Conservation (phyloP, 108 stramenopile species). For the Nitzschia sp. region DNA sequence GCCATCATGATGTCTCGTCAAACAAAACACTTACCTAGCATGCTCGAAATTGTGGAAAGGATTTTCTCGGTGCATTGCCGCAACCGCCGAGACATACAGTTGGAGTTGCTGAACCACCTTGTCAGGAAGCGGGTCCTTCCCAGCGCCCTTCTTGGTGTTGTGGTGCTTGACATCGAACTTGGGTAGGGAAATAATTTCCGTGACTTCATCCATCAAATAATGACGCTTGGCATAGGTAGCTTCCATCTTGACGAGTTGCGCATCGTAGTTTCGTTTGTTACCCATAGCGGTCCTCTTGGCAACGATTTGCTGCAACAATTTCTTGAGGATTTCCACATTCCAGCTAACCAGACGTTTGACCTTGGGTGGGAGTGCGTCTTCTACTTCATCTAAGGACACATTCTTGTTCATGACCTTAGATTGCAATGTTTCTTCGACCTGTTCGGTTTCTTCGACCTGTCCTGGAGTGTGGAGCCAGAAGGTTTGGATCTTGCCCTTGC, state of each 20-base stretch:
- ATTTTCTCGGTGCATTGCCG: constrained; percentile 44
- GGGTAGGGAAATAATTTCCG: constrained; percentile 32
- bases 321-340: constrained; percentile 38
- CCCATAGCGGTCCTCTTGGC: constrained; percentile 1
- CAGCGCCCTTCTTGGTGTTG: constrained; percentile 2
- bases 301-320: constrained; percentile 22
- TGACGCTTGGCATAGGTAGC: not conserved
- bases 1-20: too few species aligned
- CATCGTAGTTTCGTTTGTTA: not conserved
- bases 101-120: constrained; percentile 28
- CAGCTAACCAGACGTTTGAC: constrained; percentile 28
- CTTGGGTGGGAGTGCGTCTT: constrained; percentile 10
- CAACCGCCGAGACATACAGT: constrained; percentile 34
- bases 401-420: not conserved
- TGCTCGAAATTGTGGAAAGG: constrained; percentile 59
- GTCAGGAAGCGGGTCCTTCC: constrained; percentile 2
- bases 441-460: not conserved
- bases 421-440: not conserved
- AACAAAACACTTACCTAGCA: constrained; percentile 26
- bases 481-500: constrained; percentile 58
- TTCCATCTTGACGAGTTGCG: constrained; percentile 1
- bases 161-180: constrained; percentile 14
- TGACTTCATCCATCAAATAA: constrained; percentile 25
- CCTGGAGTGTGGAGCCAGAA: constrained; percentile 41
- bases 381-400: not conserved